These are phyloP conservation scores for Septoria linicola DNA, from an alignment of 2,329 filamentous ascomycete genomes.

Conservation along the genomic window DNA sequence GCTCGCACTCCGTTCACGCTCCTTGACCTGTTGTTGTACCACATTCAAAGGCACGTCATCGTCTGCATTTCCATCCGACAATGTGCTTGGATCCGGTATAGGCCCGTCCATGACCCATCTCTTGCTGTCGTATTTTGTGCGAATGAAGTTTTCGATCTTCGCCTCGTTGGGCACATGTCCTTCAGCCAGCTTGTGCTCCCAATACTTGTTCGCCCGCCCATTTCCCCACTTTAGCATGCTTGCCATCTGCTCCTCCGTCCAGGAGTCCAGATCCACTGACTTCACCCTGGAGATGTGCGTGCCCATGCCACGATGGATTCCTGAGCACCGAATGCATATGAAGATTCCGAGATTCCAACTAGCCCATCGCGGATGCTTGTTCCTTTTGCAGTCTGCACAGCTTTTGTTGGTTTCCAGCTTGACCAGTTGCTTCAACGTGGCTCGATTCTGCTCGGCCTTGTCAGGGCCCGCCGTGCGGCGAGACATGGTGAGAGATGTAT, in stretches of 20 bases:
- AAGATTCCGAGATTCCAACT: conserved; percentile 99
- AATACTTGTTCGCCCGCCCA: conserved; percentile 94
- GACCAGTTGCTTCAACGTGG: conserved; percentile 88
- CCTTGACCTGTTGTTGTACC: conserved; percentile 69
- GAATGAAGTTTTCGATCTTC: conserved; percentile 99
- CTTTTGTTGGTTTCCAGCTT: conserved; percentile 95
- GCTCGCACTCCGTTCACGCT: conserved; percentile 37
- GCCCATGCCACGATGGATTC: conserved; percentile 97
- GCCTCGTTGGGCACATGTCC: conserved; percentile 92
- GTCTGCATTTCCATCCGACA: conserved; percentile 72
- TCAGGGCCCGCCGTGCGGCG: conserved; percentile 74
- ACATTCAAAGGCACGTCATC: conserved; percentile 73
- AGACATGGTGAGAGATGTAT: conserved; percentile 60
- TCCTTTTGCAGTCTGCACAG: conserved; percentile 97
- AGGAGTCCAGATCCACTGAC: conserved; percentile 94
- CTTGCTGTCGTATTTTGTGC: conserved; percentile 98
- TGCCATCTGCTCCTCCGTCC: conserved; percentile 97
- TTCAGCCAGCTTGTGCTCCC: conserved; percentile 89
- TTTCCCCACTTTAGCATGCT: conserved; percentile 96
- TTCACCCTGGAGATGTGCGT: conserved; percentile 98
- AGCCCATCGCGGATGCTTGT: conserved; percentile 98
- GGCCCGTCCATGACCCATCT: conserved; percentile 98
- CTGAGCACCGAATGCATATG: conserved; percentile 92
- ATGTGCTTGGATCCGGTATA: conserved; percentile 85
- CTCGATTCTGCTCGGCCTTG: conserved; percentile 87